phyloP scores from a whole-genome alignment of 1,284 basidiomycete species.

The Coniferiporia sulphurascens region DNA sequence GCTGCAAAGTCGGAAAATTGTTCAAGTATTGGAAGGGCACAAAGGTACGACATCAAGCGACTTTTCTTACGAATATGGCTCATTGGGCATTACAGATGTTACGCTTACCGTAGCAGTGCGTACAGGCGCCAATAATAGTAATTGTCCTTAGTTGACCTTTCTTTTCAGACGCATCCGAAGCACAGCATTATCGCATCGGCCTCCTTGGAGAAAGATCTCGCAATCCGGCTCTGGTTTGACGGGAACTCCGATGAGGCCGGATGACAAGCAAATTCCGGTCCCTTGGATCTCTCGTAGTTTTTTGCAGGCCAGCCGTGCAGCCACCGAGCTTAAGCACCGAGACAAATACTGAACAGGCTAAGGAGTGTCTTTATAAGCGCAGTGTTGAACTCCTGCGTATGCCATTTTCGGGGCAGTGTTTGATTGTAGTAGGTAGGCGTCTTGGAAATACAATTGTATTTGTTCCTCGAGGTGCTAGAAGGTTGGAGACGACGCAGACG shows the following conservation, averaged over 20 bases:
- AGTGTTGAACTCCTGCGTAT: no score
- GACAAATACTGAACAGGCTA: not conserved
- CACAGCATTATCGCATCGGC: conserved; percentile 75
- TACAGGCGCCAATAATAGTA: not conserved
- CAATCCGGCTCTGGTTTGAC: conserved; percentile 75
- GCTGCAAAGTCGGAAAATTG: conserved; percentile 74
- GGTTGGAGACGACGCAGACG: not conserved
- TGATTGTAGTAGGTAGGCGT: not conserved
- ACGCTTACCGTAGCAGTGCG: conserved; percentile 71
- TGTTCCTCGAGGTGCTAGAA: not conserved
- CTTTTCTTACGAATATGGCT: conserved; percentile 5
- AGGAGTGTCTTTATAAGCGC: not conserved
- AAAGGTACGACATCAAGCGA: conserved; percentile 46
- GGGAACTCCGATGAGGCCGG: conserved; percentile 24
- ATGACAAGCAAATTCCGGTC: not conserved
- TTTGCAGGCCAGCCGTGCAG: no score
- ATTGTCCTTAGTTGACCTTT: not conserved
- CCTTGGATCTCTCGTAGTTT: no score
- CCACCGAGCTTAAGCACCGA: not conserved
- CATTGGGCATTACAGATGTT: conserved; percentile 45
- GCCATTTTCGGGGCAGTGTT: no score
- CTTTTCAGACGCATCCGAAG: conserved; percentile 62
- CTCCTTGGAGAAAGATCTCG: conserved; percentile 79
- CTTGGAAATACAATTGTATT: not conserved
- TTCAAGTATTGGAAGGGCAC: conserved; percentile 76